These are phyloP conservation scores for Sporothrix luriei DNA, from an alignment of 2,329 filamentous ascomycete genomes.

Conservation along the genomic window DNA sequence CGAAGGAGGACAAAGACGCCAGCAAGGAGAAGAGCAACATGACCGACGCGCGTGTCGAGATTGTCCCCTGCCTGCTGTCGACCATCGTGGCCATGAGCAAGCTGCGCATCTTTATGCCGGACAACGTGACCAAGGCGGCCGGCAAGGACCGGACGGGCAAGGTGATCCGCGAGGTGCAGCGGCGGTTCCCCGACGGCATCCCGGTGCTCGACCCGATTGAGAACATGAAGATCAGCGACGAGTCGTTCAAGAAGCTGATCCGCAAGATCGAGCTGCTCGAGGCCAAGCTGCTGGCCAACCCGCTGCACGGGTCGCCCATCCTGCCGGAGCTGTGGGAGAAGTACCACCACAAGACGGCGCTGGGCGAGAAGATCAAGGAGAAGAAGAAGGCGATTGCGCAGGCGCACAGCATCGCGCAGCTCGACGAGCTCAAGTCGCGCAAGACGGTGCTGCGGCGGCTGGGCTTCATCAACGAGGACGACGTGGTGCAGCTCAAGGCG, in stretches of 20 bases:
- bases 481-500: slow-evolving; percentile 95
- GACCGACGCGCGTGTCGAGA: slow-evolving; percentile 63
- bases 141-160: slow-evolving; percentile 69
- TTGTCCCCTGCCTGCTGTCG: slow-evolving; percentile 82
- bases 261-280: slow-evolving; percentile 97
- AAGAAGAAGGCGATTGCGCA: slow-evolving; percentile 84
- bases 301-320: slow-evolving; percentile 85
- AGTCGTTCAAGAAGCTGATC: slow-evolving; percentile 88
- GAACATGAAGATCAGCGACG: slow-evolving; percentile 92
- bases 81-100: slow-evolving; percentile 85
- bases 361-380: slow-evolving; percentile 78
- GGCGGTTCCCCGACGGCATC: slow-evolving; percentile 89
- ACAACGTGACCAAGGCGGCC: slow-evolving; percentile 69
- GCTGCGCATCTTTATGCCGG: slow-evolving; percentile 79
- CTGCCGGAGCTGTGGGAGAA: slow-evolving; percentile 83
- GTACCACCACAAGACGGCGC: slow-evolving; percentile 77
- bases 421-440: slow-evolving; percentile 93
- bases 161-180: slow-evolving; percentile 74
- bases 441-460: slow-evolving; percentile 93
- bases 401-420: slow-evolving; percentile 84
- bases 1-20: slow-evolving; percentile 2
- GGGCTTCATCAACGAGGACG: slow-evolving; percentile 91
- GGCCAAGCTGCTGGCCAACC: slow-evolving; percentile 83
- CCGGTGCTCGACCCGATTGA: slow-evolving; percentile 89
- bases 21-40: slow-evolving; percentile 13